A percentile compares a stretch with the other conserved stretches of the same genome.
Evolutionary conservation across 805 yeast genomes (phyloP).

Genomic region (Metschnikowia reukaufii): DNA sequence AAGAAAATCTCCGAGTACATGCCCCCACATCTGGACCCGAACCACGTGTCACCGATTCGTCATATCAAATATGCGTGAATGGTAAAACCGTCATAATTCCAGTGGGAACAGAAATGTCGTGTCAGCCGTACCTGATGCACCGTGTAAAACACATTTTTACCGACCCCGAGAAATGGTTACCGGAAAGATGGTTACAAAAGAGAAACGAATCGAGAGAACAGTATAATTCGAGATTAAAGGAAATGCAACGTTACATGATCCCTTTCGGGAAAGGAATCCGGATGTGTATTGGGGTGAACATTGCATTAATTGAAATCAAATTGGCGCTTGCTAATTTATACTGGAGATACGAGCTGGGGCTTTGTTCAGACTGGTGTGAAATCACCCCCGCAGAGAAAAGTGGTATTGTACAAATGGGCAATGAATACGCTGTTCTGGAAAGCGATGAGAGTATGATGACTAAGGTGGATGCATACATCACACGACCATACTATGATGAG

Average conservation of each 20-base stretch:
- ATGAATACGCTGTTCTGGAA: neutral
- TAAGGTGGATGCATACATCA: constrained; percentile 55
- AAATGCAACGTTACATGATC: constrained; percentile 55
- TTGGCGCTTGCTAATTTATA: constrained; percentile 53
- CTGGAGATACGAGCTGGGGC: constrained; percentile 42
- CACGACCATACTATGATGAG: constrained; percentile 50
- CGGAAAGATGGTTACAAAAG: constrained; percentile 60
- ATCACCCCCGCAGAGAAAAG: constrained; percentile 17
- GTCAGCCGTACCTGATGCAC: constrained; percentile 67
- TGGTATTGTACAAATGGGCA: constrained; percentile 19
- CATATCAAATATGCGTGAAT: constrained; percentile 20
- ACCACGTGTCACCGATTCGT: constrained; percentile 49
- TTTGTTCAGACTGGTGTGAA: constrained; percentile 44
- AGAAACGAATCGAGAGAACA: constrained; percentile 31
- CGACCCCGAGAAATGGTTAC: constrained; percentile 50
- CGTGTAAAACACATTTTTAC: constrained; percentile 50
- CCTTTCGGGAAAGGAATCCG: constrained; percentile 73
- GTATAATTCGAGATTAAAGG: constrained; percentile 35
- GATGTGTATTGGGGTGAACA: constrained; percentile 71
- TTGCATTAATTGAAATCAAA: constrained; percentile 67
- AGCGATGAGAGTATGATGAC: constrained; percentile 48
- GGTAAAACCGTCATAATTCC: constrained; percentile 39
- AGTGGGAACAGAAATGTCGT: constrained; percentile 54
- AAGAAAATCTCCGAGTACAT: constrained; percentile 61
- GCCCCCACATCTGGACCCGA: constrained; percentile 76